Conservation (phyloP, 768 basidiomycete species). For the Lentinula aciculospora region DNA sequence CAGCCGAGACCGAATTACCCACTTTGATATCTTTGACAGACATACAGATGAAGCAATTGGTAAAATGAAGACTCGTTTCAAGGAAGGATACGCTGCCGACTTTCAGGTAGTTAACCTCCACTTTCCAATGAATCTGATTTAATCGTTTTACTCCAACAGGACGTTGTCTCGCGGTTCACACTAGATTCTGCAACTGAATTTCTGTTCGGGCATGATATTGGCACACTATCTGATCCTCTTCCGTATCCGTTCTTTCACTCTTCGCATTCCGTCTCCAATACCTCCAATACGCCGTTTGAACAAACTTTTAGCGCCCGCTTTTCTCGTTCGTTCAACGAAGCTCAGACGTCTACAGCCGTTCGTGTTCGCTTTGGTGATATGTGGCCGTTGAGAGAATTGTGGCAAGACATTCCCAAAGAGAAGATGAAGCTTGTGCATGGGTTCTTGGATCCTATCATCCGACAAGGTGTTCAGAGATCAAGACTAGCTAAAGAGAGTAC, state of each 20-base stretch:
- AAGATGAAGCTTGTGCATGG: slow-evolving; percentile 42
- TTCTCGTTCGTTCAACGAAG: slow-evolving; percentile 42
- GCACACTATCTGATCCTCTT: slow-evolving; percentile 39
- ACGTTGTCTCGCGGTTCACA: slow-evolving; percentile 51
- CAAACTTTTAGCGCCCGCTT: slow-evolving; percentile 28
- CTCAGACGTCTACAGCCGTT: slow-evolving; percentile 34
- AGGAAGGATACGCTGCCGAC: slow-evolving; percentile 46
- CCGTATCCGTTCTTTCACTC: slow-evolving; percentile 32
- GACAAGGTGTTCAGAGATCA: slow-evolving; percentile 27
- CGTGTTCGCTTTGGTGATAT: slow-evolving; percentile 34
- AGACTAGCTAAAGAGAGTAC: slow-evolving; percentile 8
- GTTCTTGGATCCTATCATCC: slow-evolving; percentile 50
- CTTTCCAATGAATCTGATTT: background rate
- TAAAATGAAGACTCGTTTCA: slow-evolving; percentile 34
- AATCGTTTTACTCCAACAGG: slow-evolving; percentile 23
- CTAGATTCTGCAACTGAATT: slow-evolving; percentile 57
- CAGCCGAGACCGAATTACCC: slow-evolving; percentile 24
- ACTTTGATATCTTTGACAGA: slow-evolving; percentile 39
- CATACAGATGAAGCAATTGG: slow-evolving; percentile 44
- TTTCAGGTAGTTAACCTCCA: slow-evolving; percentile 38
- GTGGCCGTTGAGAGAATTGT: slow-evolving; percentile 53
- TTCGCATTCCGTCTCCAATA: slow-evolving; percentile 17
- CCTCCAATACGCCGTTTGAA: slow-evolving; percentile 16
- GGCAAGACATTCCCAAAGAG: slow-evolving; percentile 37
- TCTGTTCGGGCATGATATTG: slow-evolving; percentile 44